Evolutionary conservation across 2,329 filamentous ascomycete genomes (phyloP), one percentile per base, ranked within the genome.

Genomic region (Leptosphaerulina australis): DNA sequence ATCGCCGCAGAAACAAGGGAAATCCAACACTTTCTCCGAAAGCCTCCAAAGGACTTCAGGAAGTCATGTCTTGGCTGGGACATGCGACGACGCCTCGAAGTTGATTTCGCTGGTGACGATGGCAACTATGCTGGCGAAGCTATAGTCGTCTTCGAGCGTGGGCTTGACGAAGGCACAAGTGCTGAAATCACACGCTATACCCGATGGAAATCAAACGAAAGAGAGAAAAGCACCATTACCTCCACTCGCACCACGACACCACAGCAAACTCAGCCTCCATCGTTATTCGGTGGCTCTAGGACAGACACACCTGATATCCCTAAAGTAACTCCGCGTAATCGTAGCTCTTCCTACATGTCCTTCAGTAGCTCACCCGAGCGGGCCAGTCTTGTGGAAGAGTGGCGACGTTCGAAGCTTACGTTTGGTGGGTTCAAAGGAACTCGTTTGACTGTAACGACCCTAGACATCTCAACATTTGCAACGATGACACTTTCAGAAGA

Each of bases 101-200:
- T 96, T 2, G 94, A 99, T 67, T 97, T 97, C 73, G 88, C 88
- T 30, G 85, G 84, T 15, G 90, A 92, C 58, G 88, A 94, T 72
- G 83, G 84, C n/a, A 78, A 83, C 45, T 83, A 86, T 38, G 87
- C 86, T 20, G 91, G 91, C 15, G 93, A 97, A 71, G 81, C 80
- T 12, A 77, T 96, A 29, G 79, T 95, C 20, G 81, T 96, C 2
- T 80, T 97, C 36, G 80, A 84, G 25, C 88, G 87, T 63, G 91
- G 90, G 0, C 72, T 85, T n/a, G 83, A 83, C 21, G 83, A 88
- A 55, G 79, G 79, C 5, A 74, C 77, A 24, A 71, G 73, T 10
- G 77, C 83, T 5, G 74, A 75, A 6, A 74, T 86, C 49, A 82
- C 76, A 56, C 78, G 86, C 44, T 87, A 78, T 63, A 82, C 80